phyloP scores from a whole-genome alignment of 371 early-diverging fungal species.

The Circinella umbellata region DNA sequence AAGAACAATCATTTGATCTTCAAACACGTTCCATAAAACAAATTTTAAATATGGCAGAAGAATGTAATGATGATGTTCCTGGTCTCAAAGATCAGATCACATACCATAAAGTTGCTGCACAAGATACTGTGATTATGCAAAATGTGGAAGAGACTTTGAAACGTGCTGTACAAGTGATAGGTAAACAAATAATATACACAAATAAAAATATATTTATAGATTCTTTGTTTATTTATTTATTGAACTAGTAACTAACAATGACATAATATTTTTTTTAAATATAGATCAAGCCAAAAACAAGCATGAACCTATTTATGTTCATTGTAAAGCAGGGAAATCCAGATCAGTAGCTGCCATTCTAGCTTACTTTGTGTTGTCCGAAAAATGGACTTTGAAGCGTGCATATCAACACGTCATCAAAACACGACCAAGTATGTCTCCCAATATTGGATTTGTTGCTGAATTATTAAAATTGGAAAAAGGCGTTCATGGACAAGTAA shows the following conservation, averaged over 20 bases:
- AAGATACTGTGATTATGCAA: slow-evolving; percentile 66
- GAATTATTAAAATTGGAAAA: slow-evolving; percentile 76
- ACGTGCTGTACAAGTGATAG: slow-evolving; percentile 60
- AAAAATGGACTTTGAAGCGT: slow-evolving; percentile 71
- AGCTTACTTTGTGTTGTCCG: slow-evolving; percentile 71
- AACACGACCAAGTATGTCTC: slow-evolving; percentile 72
- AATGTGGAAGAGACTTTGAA: slow-evolving; percentile 57
- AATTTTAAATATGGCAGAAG: slow-evolving; percentile 68
- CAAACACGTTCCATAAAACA: slow-evolving; percentile 48
- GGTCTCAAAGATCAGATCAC: slow-evolving; percentile 41
- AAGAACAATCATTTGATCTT: slow-evolving; percentile 45
- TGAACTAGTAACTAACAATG: too few relatives aligned
- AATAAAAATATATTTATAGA: too few relatives aligned
- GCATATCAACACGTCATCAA: slow-evolving; percentile 76
- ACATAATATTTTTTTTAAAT: not conserved
- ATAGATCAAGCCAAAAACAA: slow-evolving; percentile 45
- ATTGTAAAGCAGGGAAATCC: slow-evolving; percentile 88
- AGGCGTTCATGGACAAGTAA: slow-evolving; percentile 56
- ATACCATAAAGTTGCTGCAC: slow-evolving; percentile 61
- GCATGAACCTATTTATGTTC: slow-evolving; percentile 76
- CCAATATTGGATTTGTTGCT: slow-evolving; percentile 89
- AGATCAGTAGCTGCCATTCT: slow-evolving; percentile 81
- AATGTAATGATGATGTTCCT: slow-evolving; percentile 66
- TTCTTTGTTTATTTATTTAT: too few relatives aligned
- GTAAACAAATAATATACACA: slow-evolving; percentile 33